A percentile compares a stretch with the other conserved stretches of the same genome.
Conservation (phyloP, 139 green algal genomes). For the Ostreobium quekettii region DNA sequence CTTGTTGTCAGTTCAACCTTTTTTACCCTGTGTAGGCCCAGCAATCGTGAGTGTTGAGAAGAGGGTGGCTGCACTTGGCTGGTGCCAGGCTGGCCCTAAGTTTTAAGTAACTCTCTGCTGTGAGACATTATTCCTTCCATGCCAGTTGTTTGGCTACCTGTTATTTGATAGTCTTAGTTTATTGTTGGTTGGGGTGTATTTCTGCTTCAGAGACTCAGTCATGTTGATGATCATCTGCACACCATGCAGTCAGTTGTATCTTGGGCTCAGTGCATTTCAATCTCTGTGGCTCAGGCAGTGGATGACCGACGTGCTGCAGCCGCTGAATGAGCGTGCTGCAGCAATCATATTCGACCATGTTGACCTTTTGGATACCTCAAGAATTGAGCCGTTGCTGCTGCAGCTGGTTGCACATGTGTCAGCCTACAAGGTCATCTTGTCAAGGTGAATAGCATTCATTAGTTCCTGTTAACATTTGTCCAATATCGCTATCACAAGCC, state of each 20-base stretch:
- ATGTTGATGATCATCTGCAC: not conserved
- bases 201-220: not conserved
- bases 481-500: no score
- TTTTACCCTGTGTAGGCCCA: not conserved
- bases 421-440: slow-evolving; percentile 57
- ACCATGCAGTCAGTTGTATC: not conserved
- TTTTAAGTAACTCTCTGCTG: not conserved
- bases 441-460: slow-evolving; percentile 35
- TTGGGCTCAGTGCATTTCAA: slow-evolving; percentile 5
- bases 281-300: slow-evolving; percentile 44
- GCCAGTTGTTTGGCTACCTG: not conserved
- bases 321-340: slow-evolving; percentile 69
- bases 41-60: not conserved
- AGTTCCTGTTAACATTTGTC: no score
- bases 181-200: not conserved
- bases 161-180: not conserved
- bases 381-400: slow-evolving; percentile 62
- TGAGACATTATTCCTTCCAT: not conserved
- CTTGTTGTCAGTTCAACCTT: slow-evolving; percentile 4
- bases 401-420: slow-evolving; percentile 74
- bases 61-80: not conserved
- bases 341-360: slow-evolving; percentile 21
- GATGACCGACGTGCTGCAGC: slow-evolving; percentile 77
- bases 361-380: slow-evolving; percentile 25
- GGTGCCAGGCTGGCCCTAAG: no score